These are phyloP conservation scores for Thozetella sp. DNA, from an alignment of 495 filamentous ascomycete genomes.

Conservation along the genomic window DNA sequence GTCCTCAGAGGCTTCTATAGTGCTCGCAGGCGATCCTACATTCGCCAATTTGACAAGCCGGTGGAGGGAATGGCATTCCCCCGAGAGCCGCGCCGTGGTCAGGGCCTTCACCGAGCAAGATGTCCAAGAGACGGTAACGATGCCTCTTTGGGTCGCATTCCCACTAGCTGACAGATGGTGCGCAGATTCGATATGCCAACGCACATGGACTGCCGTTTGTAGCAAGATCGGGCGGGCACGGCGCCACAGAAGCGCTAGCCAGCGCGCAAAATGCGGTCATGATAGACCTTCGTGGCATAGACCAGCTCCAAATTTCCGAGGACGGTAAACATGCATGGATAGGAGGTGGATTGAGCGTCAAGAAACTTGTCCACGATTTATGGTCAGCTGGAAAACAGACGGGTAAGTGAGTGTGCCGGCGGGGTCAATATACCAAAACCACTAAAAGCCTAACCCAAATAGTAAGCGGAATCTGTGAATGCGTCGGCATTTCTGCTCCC, in stretches of 20 bases:
- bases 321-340: neutral
- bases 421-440: neutral
- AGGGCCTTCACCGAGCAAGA: slow-evolving; percentile 47
- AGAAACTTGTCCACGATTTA: neutral
- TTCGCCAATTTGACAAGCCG: slow-evolving; percentile 38
- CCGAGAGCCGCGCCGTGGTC: slow-evolving; percentile 43
- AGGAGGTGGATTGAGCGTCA: neutral
- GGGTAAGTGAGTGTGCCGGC: neutral
- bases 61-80: slow-evolving; percentile 28
- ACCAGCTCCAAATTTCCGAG: neutral
- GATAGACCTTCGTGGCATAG: slow-evolving; percentile 36
- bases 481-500: slow-evolving; percentile 49
- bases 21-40: slow-evolving; percentile 1
- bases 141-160: neutral
- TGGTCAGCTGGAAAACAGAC: neutral
- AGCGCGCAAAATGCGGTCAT: slow-evolving; percentile 41
- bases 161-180: neutral
- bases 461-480: slow-evolving; percentile 55
- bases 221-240: slow-evolving; percentile 44
- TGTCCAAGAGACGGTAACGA: slow-evolving; percentile 36
- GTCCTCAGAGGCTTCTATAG: slow-evolving; percentile 5
- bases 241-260: slow-evolving; percentile 31
- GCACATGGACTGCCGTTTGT: slow-evolving; percentile 44
- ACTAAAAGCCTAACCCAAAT: neutral
- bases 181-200: slow-evolving; percentile 36